Evolutionary conservation across 1,284 basidiomycete genomes (phyloP).

Genomic region (Filobasidium uniguttulatum): DNA sequence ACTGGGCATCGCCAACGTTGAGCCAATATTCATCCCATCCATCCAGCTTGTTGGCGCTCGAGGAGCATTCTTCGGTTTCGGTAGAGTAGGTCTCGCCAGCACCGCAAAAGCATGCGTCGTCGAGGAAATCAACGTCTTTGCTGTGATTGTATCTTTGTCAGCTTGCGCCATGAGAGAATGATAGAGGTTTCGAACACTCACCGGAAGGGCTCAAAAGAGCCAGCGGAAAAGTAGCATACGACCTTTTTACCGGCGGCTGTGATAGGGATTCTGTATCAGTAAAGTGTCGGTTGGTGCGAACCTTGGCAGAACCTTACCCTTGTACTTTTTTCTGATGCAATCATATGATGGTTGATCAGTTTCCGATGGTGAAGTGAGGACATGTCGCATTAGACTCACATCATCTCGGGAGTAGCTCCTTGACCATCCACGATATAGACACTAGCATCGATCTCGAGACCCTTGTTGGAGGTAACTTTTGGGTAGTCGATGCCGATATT

Average conservation of each 20-base stretch:
- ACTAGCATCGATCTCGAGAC: conserved; percentile 14
- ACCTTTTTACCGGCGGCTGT: conserved; percentile 26
- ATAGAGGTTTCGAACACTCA: conserved; percentile 6
- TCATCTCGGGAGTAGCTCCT: conserved; percentile 13
- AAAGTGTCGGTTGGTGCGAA: background rate
- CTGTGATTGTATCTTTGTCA: conserved; percentile 1
- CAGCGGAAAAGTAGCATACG: conserved; percentile 33
- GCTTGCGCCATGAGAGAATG: background rate
- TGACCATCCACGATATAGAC: conserved; percentile 21
- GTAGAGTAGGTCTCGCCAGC: conserved; percentile 12
- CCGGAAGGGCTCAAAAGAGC: conserved; percentile 24
- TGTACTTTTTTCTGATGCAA: background rate
- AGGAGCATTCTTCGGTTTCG: conserved; percentile 6
- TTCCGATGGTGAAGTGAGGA: background rate
- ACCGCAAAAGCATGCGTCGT: conserved; percentile 22
- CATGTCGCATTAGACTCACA: conserved; percentile 10
- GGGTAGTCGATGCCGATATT: conserved; percentile 17
- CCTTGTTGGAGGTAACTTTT: conserved; percentile 14
- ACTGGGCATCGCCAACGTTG: conserved; percentile 19
- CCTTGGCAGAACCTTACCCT: background rate
- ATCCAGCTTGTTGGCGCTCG: conserved; percentile 19
- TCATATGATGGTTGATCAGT: background rate
- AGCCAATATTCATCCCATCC: conserved; percentile 30
- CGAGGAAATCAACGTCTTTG: conserved; percentile 17
- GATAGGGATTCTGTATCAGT: conserved; percentile 9